Conservation (phyloP, 2,329 filamentous ascomycete species). For the Penicillium glabrum region DNA sequence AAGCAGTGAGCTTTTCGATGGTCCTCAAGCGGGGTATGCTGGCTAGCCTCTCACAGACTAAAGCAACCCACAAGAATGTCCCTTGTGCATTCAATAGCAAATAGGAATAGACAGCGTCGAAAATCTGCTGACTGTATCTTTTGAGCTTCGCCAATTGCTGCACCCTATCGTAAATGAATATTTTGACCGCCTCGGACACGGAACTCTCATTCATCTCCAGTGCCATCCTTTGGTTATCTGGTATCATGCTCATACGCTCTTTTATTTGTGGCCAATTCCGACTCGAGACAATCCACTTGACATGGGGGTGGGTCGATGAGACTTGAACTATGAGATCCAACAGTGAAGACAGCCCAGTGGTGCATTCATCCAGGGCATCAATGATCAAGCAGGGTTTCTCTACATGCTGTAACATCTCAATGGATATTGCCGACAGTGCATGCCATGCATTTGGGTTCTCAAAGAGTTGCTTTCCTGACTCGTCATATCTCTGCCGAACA, state of each 20-base stretch:
- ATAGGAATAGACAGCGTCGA: background rate
- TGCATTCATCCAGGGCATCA: constrained; percentile 52
- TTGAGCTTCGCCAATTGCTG: background rate
- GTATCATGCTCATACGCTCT: background rate
- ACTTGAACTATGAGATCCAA: constrained; percentile 36
- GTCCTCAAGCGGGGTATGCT: background rate
- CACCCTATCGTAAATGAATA: background rate
- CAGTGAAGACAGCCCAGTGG: constrained; percentile 27
- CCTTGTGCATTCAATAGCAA: background rate
- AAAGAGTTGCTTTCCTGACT: constrained; percentile 38
- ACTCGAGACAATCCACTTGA: constrained; percentile 47
- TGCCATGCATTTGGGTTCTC: constrained; percentile 40
- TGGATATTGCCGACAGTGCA: constrained; percentile 40
- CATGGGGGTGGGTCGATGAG: constrained; percentile 11
- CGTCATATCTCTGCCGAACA: constrained; percentile 18
- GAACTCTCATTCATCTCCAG: constrained; percentile 3
- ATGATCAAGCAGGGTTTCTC: constrained; percentile 38
- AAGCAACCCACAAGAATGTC: constrained; percentile 29
- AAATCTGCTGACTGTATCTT: background rate
- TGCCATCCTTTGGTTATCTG: background rate
- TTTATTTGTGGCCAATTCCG: constrained; percentile 4
- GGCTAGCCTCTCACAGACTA: constrained; percentile 1
- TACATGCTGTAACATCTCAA: constrained; percentile 40
- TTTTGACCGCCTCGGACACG: background rate
- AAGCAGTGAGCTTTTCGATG: background rate